A percentile compares a stretch with the other conserved stretches of the same genome.
These are phyloP conservation scores for Lepidopterella palustris DNA, from an alignment of 495 filamentous ascomycete species.

Conservation along the genomic window DNA sequence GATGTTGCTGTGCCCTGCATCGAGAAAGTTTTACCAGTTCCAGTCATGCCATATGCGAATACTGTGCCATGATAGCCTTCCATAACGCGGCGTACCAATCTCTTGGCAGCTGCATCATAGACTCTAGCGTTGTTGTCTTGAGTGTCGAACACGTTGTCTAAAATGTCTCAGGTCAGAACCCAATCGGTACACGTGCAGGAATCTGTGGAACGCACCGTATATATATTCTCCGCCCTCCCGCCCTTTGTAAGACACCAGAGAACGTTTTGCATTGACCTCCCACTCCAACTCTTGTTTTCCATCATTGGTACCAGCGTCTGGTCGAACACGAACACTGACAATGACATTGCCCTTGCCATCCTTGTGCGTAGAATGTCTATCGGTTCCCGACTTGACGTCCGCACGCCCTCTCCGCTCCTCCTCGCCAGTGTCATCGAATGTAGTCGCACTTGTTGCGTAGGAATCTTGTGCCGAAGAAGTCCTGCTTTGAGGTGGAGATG, in stretches of 20 bases:
- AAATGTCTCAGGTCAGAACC: slow-evolving; percentile 19
- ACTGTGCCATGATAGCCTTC: slow-evolving; percentile 98
- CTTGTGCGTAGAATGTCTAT: slow-evolving; percentile 30
- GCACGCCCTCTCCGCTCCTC: slow-evolving; percentile 40
- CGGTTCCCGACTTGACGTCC: slow-evolving; percentile 37
- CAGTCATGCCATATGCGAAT: slow-evolving; percentile 98
- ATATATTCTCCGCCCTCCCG: slow-evolving; percentile 87
- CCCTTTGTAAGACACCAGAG: slow-evolving; percentile 74
- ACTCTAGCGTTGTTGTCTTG: slow-evolving; percentile 90
- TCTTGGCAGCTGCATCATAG: slow-evolving; percentile 89
- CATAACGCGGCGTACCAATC: slow-evolving; percentile 93
- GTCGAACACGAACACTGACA: slow-evolving; percentile 89
- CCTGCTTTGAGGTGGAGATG: slow-evolving; percentile 78
- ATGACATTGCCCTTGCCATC: slow-evolving; percentile 89
- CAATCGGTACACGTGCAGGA: slow-evolving; percentile 6
- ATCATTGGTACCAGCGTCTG: slow-evolving; percentile 61
- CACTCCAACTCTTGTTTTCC: slow-evolving; percentile 74
- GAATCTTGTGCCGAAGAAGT: slow-evolving; percentile 86
- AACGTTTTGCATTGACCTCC: slow-evolving; percentile 80
- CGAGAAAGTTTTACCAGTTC: slow-evolving; percentile 96
- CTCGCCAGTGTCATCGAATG: slow-evolving; percentile 68
- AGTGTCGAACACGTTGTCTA: slow-evolving; percentile 92
- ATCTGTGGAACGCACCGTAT: slow-evolving; percentile 58
- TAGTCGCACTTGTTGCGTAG: slow-evolving; percentile 83
- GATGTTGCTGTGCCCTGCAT: slow-evolving; percentile 98